Conservation (phyloP, 192 early-diverging fungal genomes). For the Coemansia aciculifera region DNA sequence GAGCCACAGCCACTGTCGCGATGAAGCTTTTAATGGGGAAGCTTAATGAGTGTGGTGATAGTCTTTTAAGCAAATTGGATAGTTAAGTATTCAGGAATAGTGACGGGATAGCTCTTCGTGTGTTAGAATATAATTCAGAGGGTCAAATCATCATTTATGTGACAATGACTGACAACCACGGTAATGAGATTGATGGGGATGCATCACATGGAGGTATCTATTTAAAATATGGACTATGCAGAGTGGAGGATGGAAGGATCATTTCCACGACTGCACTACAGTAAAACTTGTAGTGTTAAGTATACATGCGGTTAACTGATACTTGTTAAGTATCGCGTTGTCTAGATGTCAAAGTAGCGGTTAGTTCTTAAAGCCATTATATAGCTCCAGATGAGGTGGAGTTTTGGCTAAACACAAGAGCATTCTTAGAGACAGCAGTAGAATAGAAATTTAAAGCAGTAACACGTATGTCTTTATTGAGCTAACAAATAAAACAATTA, state of each 20-base stretch:
- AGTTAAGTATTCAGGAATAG: neutral
- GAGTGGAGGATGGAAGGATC: neutral
- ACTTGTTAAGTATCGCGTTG: neutral
- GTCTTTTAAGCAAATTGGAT: neutral
- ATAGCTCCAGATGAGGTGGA: neutral
- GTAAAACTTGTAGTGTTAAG: neutral
- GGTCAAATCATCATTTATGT: neutral
- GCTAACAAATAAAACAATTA: neutral
- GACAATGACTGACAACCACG: neutral
- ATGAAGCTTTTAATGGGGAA: no score
- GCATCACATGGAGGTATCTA: neutral
- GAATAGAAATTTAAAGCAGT: neutral
- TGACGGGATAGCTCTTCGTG: neutral
- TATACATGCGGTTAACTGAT: neutral
- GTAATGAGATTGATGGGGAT: neutral
- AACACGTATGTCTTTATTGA: neutral
- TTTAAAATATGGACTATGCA: neutral
- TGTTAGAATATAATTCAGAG: no score
- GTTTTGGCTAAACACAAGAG: neutral
- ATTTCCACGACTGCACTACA: neutral
- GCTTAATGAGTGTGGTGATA: no score
- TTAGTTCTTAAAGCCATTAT: neutral
- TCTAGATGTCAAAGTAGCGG: neutral
- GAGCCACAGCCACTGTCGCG: no score
- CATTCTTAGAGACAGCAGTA: neutral